Evolutionary conservation across 345 rosid genomes (phyloP).

Genomic region (Brassica napus): DNA sequence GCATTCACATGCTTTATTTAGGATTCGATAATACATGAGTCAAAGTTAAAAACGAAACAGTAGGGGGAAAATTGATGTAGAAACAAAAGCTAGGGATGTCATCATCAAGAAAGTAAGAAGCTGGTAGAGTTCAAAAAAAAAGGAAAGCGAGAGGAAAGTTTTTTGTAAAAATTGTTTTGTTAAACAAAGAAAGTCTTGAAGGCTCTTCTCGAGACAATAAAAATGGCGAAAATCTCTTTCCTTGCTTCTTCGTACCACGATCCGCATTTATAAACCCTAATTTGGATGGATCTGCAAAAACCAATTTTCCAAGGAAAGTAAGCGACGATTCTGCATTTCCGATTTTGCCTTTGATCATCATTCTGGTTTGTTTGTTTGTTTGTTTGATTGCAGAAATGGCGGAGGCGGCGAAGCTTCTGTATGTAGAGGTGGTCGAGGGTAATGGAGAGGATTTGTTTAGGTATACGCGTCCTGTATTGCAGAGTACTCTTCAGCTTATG

Average conservation of each 20-base stretch:
- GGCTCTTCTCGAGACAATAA: conserved; percentile 25
- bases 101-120: conserved; percentile 24
- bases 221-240: conserved; percentile 37
- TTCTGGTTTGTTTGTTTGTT: not conserved
- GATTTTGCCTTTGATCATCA: not conserved
- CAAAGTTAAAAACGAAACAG: not conserved
- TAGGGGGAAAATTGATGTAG: not conserved
- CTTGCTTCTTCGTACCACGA: conserved; percentile 21
- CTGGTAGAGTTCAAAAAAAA: conserved; percentile 14
- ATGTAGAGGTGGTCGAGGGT: conserved; percentile 74
- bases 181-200: conserved; percentile 46
- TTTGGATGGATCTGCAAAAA: conserved; percentile 23
- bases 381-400: conserved; percentile 45
- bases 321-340: conserved; percentile 23
- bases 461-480: conserved; percentile 86
- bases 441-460: conserved; percentile 61
- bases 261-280: conserved; percentile 41
- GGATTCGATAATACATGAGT: not conserved
- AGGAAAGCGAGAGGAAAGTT: not conserved
- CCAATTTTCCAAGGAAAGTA: not conserved
- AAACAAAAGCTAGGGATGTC: conserved; percentile 21
- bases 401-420: conserved; percentile 69
- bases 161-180: not conserved
- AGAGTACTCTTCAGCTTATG: conserved; percentile 96
- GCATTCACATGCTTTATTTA: no score